phyloP scores from a whole-genome alignment of 75 land plant species.

The Pinus taeda region DNA sequence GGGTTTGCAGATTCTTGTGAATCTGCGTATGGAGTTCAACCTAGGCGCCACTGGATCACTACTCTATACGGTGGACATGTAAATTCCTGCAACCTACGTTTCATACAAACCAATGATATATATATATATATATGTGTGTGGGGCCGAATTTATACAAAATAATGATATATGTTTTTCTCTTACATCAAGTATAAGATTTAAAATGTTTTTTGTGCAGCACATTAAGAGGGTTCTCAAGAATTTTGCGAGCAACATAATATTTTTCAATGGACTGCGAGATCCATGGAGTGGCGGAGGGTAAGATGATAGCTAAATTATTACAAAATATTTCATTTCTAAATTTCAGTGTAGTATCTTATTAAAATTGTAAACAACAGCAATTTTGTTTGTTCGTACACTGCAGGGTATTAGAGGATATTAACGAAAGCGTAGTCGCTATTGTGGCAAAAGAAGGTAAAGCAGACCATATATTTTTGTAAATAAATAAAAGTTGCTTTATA shows the following conservation, averaged over 20 bases:
- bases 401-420: not conserved
- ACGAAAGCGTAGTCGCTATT: not conserved
- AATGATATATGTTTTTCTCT: too few species aligned
- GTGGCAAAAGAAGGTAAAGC: not conserved
- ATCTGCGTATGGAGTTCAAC: conserved; percentile 15
- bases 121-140: not conserved
- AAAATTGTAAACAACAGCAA: too few species aligned
- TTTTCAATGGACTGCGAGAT: conserved; percentile 16
- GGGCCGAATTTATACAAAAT: too few species aligned
- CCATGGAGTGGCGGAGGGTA: conserved; percentile 19
- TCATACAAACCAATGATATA: not conserved
- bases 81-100: not conserved
- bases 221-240: conserved; percentile 5
- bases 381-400: too few species aligned
- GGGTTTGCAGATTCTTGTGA: not conserved
- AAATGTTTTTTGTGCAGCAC: not conserved
- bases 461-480: not conserved
- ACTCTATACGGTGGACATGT: conserved; percentile 45
- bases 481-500: too few species aligned
- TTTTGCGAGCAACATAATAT: conserved; percentile 10
- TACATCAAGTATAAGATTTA: not conserved
- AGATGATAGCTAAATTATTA: not conserved
- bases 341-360: not conserved
- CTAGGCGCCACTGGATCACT: conserved; percentile 34
- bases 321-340: not conserved